Evolutionary conservation across 2,329 filamentous ascomycete genomes (phyloP).

Genomic region (Trichothecium roseum): DNA sequence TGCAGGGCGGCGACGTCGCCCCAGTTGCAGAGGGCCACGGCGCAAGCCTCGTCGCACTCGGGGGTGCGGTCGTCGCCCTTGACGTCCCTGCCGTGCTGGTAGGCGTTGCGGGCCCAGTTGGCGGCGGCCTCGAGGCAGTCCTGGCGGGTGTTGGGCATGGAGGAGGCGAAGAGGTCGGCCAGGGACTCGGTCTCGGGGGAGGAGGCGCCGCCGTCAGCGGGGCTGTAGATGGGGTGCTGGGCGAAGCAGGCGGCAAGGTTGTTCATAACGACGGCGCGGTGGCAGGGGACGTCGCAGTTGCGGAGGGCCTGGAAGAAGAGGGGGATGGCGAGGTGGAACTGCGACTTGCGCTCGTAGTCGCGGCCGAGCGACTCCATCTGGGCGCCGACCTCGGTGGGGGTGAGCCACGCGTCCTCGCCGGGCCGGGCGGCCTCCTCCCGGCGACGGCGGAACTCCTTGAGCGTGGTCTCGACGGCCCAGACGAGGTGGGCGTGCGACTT

Average conservation of each 20-base stretch:
- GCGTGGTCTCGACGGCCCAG: constrained; percentile 70
- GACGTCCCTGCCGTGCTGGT: constrained; percentile 56
- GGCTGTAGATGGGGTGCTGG: constrained; percentile 44
- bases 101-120: constrained; percentile 70
- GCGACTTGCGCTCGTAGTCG: constrained; percentile 62
- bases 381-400: constrained; percentile 60
- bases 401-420: constrained; percentile 63
- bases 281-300: constrained; percentile 57
- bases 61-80: constrained; percentile 55
- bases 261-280: constrained; percentile 78
- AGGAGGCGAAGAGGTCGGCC: constrained; percentile 14
- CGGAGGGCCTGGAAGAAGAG: constrained; percentile 78
- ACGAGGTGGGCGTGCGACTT: constrained; percentile 63
- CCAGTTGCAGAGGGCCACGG: constrained; percentile 75
- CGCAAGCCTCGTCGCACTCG: constrained; percentile 78
- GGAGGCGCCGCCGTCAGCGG: constrained; percentile 7
- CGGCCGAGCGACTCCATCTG: constrained; percentile 66
- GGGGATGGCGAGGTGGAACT: constrained; percentile 74
- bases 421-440: constrained; percentile 57
- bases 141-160: constrained; percentile 37
- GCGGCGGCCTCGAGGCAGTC: constrained; percentile 59
- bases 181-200: constrained; percentile 15
- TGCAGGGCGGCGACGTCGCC: constrained; percentile 74
- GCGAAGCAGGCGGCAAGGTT: constrained; percentile 67
- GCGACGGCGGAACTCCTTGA: constrained; percentile 64